Base-by-base conservation (phyloP, 2,329 filamentous ascomycete genomes). In the Pseudogymnoascus sp. region DNA sequence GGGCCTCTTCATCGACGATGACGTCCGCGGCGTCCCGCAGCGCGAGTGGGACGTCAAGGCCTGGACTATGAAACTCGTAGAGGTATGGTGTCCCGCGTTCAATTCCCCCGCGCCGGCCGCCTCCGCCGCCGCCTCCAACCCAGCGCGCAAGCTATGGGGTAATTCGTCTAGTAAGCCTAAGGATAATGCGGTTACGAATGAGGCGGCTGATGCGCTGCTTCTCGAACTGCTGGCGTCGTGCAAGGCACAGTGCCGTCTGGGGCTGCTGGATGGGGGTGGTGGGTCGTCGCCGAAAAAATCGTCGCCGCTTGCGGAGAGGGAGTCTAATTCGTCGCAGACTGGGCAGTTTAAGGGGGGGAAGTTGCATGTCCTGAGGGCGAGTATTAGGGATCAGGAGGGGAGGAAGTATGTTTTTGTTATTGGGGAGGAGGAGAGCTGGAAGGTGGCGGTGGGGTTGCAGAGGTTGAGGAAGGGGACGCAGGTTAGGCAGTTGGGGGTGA, bases 31-130 rank as follows among this genome's bases (percentile, higher is more conserved):
- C 66, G 91, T 97, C 14, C 87, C 91, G n/a, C 92, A 97, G 76
- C 86, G 94, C 65, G 94, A 99, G 77, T 99, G 94, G 94, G 94
- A 99, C 74, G 86, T 97, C 72, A 97, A 97, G 76, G 92, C 93
- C 25, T 97, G 94, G 94, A 96, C 92, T 47, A 84, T 99, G 77
- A 97, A 96, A 77, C 79, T 89, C 67, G 86, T 95, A 75, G 94
- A 97, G 83, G 87, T 94, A 79, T 91, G 88, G 85, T 92, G 88
- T 73, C 84, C 86, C 72, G 84, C 87, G 75, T 84, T 74, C 77
- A 83, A 73, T 78, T 78, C 42, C 42, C 73, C 75, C 68, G 75
- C 74, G 69, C 74, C 75, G 67, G 70, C 77, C 70, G 71, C 77
- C 68, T 73, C 77, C 67, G 74, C 79, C 65, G 72, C 75, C 67